A percentile compares a stretch with the other conserved stretches of the same genome.
These are phyloP conservation scores for Myxozyma vanderwaltii DNA, from an alignment of 805 yeast genomes.

Conservation along the genomic window DNA sequence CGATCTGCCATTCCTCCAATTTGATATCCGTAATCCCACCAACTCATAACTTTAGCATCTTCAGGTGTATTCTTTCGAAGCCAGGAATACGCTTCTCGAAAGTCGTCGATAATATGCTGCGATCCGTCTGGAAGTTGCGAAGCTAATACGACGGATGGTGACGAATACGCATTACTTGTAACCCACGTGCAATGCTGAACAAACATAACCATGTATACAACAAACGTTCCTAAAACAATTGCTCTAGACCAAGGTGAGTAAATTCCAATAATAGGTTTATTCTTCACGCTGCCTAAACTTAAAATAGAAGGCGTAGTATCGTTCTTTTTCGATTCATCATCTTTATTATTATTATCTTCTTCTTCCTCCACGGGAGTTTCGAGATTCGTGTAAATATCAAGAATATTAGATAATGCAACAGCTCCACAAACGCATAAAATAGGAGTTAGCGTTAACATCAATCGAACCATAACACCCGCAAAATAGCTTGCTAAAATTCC, in stretches of 20 bases:
- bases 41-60: constrained; percentile 93
- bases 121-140: constrained; percentile 84
- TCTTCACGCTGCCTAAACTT: constrained; percentile 8
- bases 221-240: constrained; percentile 66
- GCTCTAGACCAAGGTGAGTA: constrained; percentile 52
- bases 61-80: constrained; percentile 95
- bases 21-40: constrained; percentile 99
- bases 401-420: constrained; percentile 78
- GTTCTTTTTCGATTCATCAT: background rate
- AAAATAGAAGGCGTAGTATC: constrained; percentile 5
- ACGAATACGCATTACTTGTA: constrained; percentile 90
- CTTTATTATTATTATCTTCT: background rate
- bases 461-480: constrained; percentile 98
- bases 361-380: constrained; percentile 40
- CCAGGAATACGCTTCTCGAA: constrained; percentile 99
- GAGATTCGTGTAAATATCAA: constrained; percentile 73
- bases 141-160: constrained; percentile 95
- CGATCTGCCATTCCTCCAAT: constrained; percentile 99
- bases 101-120: constrained; percentile 85
- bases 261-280: constrained; percentile 27
- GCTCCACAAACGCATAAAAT: constrained; percentile 93
- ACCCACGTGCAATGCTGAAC: constrained; percentile 98
- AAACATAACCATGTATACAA: constrained; percentile 73
- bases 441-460: constrained; percentile 96
- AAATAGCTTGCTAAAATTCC: constrained; percentile 93